Evolutionary conservation across 2,329 filamentous ascomycete species (phyloP), one percentile per base, ranked within the genome.

Genomic region (Penicillium sp.): DNA sequence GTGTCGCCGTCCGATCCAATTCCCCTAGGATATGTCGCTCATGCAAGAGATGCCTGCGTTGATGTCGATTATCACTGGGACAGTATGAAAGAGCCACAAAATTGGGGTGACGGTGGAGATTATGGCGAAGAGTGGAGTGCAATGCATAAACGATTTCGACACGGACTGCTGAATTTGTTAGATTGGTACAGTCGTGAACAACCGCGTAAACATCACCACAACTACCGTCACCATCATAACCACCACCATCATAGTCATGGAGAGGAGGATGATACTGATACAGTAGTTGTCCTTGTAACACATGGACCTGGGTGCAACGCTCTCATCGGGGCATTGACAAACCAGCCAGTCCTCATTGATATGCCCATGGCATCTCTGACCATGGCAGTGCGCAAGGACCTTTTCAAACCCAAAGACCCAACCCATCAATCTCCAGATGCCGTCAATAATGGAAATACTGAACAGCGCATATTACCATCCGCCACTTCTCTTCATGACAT

Each of bases 291-390:
- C 42, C 76, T 99, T 7, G 89, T 99, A 21, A 96, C 94, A 0
- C 94, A 99, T 68, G 93, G 93, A 23, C 94, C 94, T 14, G 94
- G 94, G 40, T 96, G 93, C 74, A 99, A 99, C 74, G 94, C 94
- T 2, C 75, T 99, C 46, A 92, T 99, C 60, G 91, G 93, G 12
- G 91, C 91, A 24, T 83, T 99, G 62, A 95, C 92, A 0, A 89
- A 93, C 59, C 89, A 96, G 66, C 93, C 94, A 0, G 91, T 96
- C 0, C 80, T 99, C 14, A 84, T 96, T 66, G 92, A 97, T 68
- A 88, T 97, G 16, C 88, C 87, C 26, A 89, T 96, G 74, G 90
- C 93, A 0, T 96, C 92, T 3, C 79, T 99, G 49, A 97, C 93
- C 1, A 89, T 97, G 86, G 93, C 93, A 4, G 81, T 87, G 16